Base-by-base conservation (phyloP, 1,139 yeast species). In the Hansenula sp. region DNA sequence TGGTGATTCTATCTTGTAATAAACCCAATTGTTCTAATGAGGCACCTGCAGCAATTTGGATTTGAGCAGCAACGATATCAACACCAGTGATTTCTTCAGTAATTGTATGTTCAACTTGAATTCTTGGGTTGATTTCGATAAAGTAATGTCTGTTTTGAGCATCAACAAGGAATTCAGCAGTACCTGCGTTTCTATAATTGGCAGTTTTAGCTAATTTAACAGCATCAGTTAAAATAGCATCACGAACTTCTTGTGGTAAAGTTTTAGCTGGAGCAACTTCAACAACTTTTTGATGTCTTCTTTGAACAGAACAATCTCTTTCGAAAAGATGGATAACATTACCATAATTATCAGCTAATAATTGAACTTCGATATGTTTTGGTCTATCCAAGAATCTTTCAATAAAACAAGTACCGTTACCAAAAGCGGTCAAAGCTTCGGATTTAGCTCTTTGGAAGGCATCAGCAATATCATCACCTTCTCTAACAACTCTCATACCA, bases 241-340 rank as follows among this genome's bases (percentile, higher is more conserved):
- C 92, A 61, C 98, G 79, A 36, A 89, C 94, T 24, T 71, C 71
- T 39, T 71, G 66, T 26, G 97, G 94, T 53, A 94, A 69, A 50
- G 88, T 89, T 65, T 87, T 84, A 34, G 98, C 97, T n/a, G 99
- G 98, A 4, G 98, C 99, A 55, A 94, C 89, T 68, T 94, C 99
- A 36, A 92, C 98, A 43, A 92, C 98, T 66, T 94, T 92, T 71
- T 94, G 98, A 66, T 92, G 98, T 72, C 98, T 86, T 73, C 98
- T 84, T 73, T 92, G 99, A 37, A 94, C 98, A 12, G 97, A 89
- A 69, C 98, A 92, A 69, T 92, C 99, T 69, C 99, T 83, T 73
- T 94, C 99, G 55, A 87, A 92, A 55, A 92, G 71, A 62, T 94
- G 98, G 56, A 92, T 85, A 17, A 90, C 96, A 61, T 94, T 92